These are phyloP conservation scores for Ilex aquifolium DNA, from an alignment of 257 asterid species.

Conservation along the genomic window DNA sequence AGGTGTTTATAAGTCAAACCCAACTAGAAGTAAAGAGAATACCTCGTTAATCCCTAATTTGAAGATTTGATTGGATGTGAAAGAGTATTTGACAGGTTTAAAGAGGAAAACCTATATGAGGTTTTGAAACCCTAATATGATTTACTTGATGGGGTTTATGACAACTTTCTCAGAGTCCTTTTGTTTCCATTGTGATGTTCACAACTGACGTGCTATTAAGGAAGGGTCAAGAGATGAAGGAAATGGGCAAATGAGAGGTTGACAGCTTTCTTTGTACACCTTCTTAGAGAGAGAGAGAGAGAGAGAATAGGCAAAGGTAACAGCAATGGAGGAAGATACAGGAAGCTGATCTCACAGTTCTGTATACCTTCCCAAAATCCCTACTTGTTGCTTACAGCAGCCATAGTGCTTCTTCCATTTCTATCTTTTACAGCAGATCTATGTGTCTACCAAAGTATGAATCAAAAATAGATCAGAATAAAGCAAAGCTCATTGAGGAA, in stretches of 20 bases:
- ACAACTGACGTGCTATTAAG: conserved; percentile 20
- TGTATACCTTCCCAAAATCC: conserved; percentile 28
- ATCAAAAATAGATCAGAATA: conserved; percentile 35
- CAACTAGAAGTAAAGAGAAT: neutral
- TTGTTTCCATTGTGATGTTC: conserved; percentile 24
- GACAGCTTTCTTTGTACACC: conserved; percentile 39
- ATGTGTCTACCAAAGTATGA: conserved; percentile 19
- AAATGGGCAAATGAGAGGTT: conserved; percentile 37
- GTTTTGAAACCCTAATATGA: conserved; percentile 19
- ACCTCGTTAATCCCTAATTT: conserved; percentile 16
- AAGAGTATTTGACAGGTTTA: neutral
- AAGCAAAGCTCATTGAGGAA: conserved; percentile 23
- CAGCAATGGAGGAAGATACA: conserved; percentile 28
- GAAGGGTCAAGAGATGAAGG: conserved; percentile 13
- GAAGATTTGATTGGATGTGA: conserved; percentile 7
- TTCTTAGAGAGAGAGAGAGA: conserved; percentile 2
- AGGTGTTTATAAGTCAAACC: neutral
- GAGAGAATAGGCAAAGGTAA: neutral
- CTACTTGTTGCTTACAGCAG: conserved; percentile 28
- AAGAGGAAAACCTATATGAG: neutral
- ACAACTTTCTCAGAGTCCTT: conserved; percentile 28
- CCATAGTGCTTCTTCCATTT: conserved; percentile 5
- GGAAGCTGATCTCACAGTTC: conserved; percentile 40
- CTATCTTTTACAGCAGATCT: conserved; percentile 42
- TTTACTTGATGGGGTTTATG: conserved; percentile 20